Base-by-base conservation (phyloP, 768 basidiomycete genomes). In the Lactarius sp. region DNA sequence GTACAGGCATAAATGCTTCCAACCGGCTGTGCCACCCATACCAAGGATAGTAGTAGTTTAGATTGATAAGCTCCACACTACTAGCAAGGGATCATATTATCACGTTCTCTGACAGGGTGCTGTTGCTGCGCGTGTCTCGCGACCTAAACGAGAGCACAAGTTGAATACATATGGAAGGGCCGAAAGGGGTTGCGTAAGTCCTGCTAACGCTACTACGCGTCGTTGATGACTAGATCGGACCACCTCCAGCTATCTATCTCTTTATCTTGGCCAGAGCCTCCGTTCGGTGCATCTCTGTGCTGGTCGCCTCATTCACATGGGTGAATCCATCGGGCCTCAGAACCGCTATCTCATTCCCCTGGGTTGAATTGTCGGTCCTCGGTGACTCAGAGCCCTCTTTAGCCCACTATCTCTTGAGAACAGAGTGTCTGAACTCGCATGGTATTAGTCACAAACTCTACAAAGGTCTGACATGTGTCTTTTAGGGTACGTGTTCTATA, bases 261-360 rank as follows among this genome's bases (percentile, higher is more conserved):
- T 79, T 79, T 62, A 66, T 78, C 16, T 22, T 79, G 39, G 78
- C 78, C 67, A 53, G 76, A 64, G 2, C 22, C 34, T 37, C 13
- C 4, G 16, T 22, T 36, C 9, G 10, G 3, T 20, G 6, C 12
- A 31, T 20, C 13, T 49, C 10, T 9, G 13, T 13, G 10, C 4
- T 16, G 12, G 12, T 27, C 18, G 3, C 12, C 56, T 63, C 34
- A 52, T 42, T n/a, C 3, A 9, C 37, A 22, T 44, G 27, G 16
- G 13, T 12, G 20, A 60, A 54, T 22, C n/a, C n/a, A 7, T 33
- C n/a, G 41, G 1, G 2, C 42, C 6, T 14, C 56, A 87, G 85
- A 87, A 86, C 67, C 81, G 85, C 31, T 87, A 87, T 68, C 72
- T 86, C 20, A 85, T 82, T 0, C 85, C 85, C 0, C 72, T 86